Evolutionary conservation across 306 rosid species (phyloP).

Genomic region (Herpetospermum pedunculosum): DNA sequence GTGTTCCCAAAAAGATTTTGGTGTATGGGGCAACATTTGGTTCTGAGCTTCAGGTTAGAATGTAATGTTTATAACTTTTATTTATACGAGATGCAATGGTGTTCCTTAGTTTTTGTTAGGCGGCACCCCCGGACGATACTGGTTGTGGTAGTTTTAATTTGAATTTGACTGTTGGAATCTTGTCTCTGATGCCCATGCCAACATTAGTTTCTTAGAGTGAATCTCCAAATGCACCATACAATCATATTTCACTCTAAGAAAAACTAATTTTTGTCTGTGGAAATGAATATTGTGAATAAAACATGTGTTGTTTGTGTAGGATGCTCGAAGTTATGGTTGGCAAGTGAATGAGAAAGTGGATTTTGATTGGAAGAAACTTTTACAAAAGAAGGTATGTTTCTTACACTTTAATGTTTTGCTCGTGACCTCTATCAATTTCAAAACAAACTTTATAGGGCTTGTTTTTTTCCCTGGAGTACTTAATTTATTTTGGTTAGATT

Average conservation of each 20-base stretch:
- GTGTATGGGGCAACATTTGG: slow-evolving; percentile 85
- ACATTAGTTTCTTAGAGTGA: not conserved
- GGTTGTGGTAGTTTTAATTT: not conserved
- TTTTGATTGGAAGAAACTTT: slow-evolving; percentile 88
- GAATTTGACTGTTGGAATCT: not conserved
- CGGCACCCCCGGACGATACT: too few species aligned
- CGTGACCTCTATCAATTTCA: not conserved
- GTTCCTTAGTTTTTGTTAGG: not conserved
- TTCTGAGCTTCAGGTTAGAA: slow-evolving; percentile 73
- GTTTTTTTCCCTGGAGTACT: not conserved
- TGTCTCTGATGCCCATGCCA: not conserved
- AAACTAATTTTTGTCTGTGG: not conserved
- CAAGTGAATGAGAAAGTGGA: slow-evolving; percentile 71
- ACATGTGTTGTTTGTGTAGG: slow-evolving; percentile 27
- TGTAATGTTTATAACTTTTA: not conserved
- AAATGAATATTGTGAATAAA: not conserved
- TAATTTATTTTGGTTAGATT: not conserved
- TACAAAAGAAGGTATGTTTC: slow-evolving; percentile 70
- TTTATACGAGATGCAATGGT: not conserved
- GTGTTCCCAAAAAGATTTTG: slow-evolving; percentile 98
- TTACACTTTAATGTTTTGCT: not conserved
- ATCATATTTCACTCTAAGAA: not conserved
- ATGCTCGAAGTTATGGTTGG: slow-evolving; percentile 89
- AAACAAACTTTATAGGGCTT: not conserved
- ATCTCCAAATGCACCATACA: not conserved